A percentile compares a stretch with the other conserved stretches of the same genome.
Conservation (phyloP, 257 asterid genomes). For the Scutellaria barbata region DNA sequence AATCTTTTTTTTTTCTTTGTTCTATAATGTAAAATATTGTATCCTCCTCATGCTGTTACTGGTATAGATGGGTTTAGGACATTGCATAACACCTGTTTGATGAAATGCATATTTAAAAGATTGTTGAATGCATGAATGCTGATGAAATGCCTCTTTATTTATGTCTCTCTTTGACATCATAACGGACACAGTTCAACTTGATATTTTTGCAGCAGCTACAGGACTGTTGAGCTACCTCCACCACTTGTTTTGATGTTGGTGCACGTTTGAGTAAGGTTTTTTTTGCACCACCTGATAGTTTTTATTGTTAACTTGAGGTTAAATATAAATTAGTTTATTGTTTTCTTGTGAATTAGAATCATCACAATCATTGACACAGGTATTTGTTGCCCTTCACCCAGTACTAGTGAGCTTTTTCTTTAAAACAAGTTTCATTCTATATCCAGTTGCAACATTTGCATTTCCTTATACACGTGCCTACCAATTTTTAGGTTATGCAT, state of each 20-base stretch:
- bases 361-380: background rate
- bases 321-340: background rate
- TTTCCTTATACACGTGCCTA: background rate
- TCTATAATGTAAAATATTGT: no score
- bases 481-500: background rate
- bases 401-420: background rate
- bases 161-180: background rate
- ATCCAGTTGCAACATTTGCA: background rate
- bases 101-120: no score
- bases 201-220: conserved; percentile 31
- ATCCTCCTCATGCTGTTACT: no score
- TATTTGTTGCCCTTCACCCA: background rate
- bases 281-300: conserved; percentile 1
- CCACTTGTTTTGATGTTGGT: conserved; percentile 34
- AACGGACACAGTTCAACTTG: background rate
- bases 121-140: no score
- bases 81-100: no score
- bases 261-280: conserved; percentile 37
- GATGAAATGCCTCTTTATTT: no score
- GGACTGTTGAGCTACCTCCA: conserved; percentile 10
- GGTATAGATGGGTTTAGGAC: no score
- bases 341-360: conserved; percentile 7
- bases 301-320: background rate
- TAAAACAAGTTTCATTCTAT: background rate
- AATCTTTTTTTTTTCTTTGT: no score